phyloP scores from a whole-genome alignment of 208 protist species.

The Zelonia costaricensis region DNA sequence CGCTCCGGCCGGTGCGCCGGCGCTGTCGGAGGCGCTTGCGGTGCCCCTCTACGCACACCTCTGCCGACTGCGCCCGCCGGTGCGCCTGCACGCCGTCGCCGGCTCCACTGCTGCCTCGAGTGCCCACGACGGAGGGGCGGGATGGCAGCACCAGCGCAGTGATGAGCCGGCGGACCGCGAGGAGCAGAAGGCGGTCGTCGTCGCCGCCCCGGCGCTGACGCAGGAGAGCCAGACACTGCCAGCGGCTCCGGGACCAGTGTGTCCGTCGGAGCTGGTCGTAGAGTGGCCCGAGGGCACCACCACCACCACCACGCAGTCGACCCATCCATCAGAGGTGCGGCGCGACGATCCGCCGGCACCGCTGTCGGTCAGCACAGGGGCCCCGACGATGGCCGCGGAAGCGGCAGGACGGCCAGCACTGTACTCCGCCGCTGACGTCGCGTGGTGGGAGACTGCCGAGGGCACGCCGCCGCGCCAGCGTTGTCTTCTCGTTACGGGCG shows the following conservation, averaged over 20 bases:
- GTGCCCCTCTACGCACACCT: conserved; percentile 42
- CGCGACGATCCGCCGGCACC: neutral
- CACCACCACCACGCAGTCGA: no score
- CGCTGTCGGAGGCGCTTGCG: conserved; percentile 13
- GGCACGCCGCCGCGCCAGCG: neutral
- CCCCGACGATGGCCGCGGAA: neutral
- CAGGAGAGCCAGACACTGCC: no score
- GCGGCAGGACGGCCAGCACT: neutral
- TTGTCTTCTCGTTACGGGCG: no score
- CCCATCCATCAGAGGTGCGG: no score
- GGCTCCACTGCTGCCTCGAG: neutral
- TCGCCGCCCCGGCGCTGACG: no score
- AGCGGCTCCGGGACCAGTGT: no score
- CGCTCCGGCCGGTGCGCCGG: neutral
- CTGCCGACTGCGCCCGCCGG: conserved; percentile 37
- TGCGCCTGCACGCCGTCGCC: conserved; percentile 31
- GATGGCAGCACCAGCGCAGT: no score
- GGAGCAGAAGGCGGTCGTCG: no score
- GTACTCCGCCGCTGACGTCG: conserved; percentile 52
- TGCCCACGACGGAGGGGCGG: neutral
- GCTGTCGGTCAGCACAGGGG: neutral
- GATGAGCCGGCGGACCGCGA: no score
- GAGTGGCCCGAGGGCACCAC: no score
- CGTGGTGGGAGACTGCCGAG: conserved; percentile 69
- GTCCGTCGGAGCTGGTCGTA: no score